Percentiles rank a stretch among this genome's conserved stretches.
These are phyloP conservation scores for Emericellopsis atlantica DNA, from an alignment of 2,329 filamentous ascomycete species.

Conservation along the genomic window DNA sequence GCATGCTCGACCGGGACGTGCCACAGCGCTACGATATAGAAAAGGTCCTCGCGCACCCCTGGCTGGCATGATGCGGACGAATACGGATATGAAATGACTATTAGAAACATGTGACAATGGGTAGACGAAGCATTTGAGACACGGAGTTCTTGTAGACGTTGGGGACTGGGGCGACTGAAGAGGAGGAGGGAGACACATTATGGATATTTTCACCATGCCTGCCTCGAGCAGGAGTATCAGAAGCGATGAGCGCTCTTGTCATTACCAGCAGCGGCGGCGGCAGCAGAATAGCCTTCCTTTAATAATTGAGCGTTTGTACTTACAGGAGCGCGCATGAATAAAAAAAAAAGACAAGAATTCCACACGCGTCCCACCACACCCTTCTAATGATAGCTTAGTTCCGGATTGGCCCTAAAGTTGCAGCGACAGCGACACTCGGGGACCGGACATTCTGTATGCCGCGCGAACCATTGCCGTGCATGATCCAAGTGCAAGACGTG, in stretches of 20 bases:
- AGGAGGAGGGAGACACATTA: too few species aligned
- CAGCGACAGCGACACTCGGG: constrained; percentile 56
- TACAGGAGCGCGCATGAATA: too few species aligned
- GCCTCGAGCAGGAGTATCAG: too few species aligned
- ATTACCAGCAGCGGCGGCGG: background rate
- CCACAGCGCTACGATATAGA: constrained; percentile 73
- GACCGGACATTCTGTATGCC: constrained; percentile 54
- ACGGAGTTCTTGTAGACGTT: too few species aligned
- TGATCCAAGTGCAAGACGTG: constrained; percentile 58
- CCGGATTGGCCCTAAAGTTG: constrained; percentile 47
- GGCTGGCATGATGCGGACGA: constrained; percentile 35
- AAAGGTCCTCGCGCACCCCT: constrained; percentile 80
- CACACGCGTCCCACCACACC: too few species aligned
- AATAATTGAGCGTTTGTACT: too few species aligned
- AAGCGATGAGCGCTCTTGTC: too few species aligned
- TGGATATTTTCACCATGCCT: too few species aligned
- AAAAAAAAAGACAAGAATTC: too few species aligned
- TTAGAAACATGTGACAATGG: too few species aligned
- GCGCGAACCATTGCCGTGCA: constrained; percentile 52
- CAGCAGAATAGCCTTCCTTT: background rate
- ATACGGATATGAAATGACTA: background rate
- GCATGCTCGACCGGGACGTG: constrained; percentile 89
- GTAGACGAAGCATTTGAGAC: too few species aligned
- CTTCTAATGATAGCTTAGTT: constrained; percentile 32
- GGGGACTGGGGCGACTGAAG: too few species aligned